Evolutionary conservation across 768 basidiomycete genomes (phyloP), one percentile per base, ranked within the genome.

Genomic region (Lactarius indigo): DNA sequence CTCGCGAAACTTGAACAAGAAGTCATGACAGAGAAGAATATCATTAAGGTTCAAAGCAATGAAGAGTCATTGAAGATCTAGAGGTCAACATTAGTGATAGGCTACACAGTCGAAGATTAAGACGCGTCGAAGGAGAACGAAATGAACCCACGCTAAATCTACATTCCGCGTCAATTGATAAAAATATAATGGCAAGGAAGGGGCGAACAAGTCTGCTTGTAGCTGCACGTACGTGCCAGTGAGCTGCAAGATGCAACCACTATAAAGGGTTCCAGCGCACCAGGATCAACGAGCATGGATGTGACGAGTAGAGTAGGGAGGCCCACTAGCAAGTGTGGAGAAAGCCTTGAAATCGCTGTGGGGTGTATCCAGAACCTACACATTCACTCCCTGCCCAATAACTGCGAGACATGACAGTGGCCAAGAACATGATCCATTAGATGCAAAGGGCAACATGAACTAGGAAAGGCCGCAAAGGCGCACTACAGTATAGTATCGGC

Each of bases 41-140:
- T 7, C 31, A 64, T 57, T 58, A 58, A 58, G 17, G 31, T 58
- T 35, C 42, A 64, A 52, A 31, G 18, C 10, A 18, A 57, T n/a
- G n/a, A n/a, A n/a, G n/a, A n/a, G n/a, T n/a, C n/a, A n/a, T n/a
- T 58, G 26, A 58, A 28, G 26, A 64, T 44, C 63, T 64, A 31
- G 4, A 35, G 20, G 30, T 23, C n/a, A 31, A 44, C 20, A n/a
- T 47, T 8, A 54, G 10, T 9, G 13, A 50, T 8, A 5, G 9
- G 23, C 13, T 42, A 2, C 33, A 30, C 5, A 50, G 17, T 18
- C 26, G 6, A 28, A 23, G 47, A 37, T 55, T n/a, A 20, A 8
- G 13, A 65, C 59, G 12, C 12, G 61, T 59, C 8, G 56, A n/a
- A 61, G 18, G 20, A 30, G 5, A 18, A 61, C n/a, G 12, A 37